phyloP scores from a whole-genome alignment of 164 flowering plant genomes.

The Vitis riparia region DNA sequence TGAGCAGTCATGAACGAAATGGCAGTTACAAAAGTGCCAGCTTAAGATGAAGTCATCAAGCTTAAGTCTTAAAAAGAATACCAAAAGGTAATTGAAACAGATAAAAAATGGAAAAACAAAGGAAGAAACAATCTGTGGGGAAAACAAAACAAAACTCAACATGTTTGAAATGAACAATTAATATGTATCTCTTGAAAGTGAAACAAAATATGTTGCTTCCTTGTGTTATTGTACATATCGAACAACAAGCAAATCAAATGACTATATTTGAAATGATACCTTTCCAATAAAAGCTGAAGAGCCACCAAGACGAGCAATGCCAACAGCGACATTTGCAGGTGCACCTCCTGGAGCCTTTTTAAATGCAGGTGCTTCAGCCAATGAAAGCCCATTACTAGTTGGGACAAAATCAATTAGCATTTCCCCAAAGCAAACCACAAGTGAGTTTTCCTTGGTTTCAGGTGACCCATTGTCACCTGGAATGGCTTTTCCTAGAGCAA shows the following conservation, averaged over 20 bases:
- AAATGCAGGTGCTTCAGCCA: conserved; percentile 93
- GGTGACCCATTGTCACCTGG: conserved; percentile 37
- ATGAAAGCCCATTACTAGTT: conserved; percentile 70
- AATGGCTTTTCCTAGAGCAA: conserved; percentile 53
- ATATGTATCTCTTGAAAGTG: not conserved
- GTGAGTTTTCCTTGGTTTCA: conserved; percentile 50
- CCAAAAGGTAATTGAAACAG: too few species aligned
- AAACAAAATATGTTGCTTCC: not conserved
- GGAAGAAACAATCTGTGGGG: too few species aligned
- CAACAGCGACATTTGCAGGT: conserved; percentile 98
- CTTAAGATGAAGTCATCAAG: too few species aligned
- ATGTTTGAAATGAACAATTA: too few species aligned
- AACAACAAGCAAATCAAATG: not conserved
- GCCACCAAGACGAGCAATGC: conserved; percentile 92
- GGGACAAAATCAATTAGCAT: conserved; percentile 98
- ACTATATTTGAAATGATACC: conserved; percentile 34
- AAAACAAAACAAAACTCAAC: too few species aligned
- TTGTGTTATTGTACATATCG: not conserved
- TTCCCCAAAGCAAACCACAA: conserved; percentile 94
- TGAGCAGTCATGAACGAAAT: too few species aligned
- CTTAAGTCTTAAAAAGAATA: too few species aligned
- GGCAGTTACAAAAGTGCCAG: too few species aligned
- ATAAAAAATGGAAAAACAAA: too few species aligned
- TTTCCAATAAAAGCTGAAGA: conserved; percentile 95
- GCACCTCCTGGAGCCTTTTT: conserved; percentile 99